A percentile compares a stretch with the other conserved stretches of the same genome.
phyloP scores from a whole-genome alignment of 1,284 basidiomycete species.

The Marasmius sp. region DNA sequence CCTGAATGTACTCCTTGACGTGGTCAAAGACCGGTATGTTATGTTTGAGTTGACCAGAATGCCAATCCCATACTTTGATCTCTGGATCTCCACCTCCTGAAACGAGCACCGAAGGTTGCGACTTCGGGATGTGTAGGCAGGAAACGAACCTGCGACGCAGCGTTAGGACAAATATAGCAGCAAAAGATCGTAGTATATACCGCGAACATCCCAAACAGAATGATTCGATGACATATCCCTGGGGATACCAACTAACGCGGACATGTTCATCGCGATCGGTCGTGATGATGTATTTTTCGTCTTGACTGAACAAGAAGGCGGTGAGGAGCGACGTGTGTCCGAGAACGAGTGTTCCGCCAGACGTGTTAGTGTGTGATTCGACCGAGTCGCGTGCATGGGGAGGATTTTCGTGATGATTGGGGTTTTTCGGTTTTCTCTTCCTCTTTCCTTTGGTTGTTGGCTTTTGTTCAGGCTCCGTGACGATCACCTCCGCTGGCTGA shows the following conservation, averaged over 20 bases:
- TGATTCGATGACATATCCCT: slow-evolving; percentile 79
- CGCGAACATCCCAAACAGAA: slow-evolving; percentile 84
- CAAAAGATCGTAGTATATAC: slow-evolving; percentile 41
- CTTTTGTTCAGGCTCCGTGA: background rate
- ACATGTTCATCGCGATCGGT: slow-evolving; percentile 94
- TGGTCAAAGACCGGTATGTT: slow-evolving; percentile 55
- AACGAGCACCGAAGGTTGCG: slow-evolving; percentile 53
- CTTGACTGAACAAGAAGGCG: slow-evolving; percentile 61
- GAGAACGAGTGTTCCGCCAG: slow-evolving; percentile 72
- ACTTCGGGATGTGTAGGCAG: slow-evolving; percentile 68
- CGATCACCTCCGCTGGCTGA: slow-evolving; percentile 18
- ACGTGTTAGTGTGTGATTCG: slow-evolving; percentile 70
- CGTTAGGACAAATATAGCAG: background rate
- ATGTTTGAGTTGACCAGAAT: slow-evolving; percentile 51
- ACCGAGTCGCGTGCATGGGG: slow-evolving; percentile 33
- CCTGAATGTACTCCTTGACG: slow-evolving; percentile 63
- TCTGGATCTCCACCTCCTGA: slow-evolving; percentile 87
- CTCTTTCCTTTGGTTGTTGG: background rate
- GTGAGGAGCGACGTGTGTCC: slow-evolving; percentile 89
- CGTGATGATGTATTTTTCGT: slow-evolving; percentile 77
- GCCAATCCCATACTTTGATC: slow-evolving; percentile 83
- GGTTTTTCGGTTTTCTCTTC: slow-evolving; percentile 21
- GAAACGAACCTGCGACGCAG: slow-evolving; percentile 68
- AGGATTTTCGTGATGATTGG: slow-evolving; percentile 24
- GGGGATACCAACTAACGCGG: slow-evolving; percentile 85